Evolutionary conservation across 2,329 filamentous ascomycete species (phyloP).

Genomic region (Helotiales sp.): DNA sequence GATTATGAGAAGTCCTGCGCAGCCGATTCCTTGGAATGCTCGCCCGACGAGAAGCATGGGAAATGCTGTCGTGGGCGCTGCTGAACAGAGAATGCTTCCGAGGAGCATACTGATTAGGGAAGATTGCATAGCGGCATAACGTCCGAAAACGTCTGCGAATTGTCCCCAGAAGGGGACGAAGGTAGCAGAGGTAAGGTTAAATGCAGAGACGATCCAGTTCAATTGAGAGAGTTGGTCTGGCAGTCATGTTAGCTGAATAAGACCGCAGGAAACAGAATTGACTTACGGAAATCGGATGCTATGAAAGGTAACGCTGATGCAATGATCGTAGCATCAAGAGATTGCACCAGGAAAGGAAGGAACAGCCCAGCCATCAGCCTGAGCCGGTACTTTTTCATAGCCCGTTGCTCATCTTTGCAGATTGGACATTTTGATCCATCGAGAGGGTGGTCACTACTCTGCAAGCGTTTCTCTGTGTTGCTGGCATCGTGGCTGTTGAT

Average conservation of each 20-base stretch:
- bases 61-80: constrained; percentile 53
- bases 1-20: constrained; percentile 60
- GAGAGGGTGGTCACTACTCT: neutral
- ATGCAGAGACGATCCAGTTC: constrained; percentile 70
- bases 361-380: constrained; percentile 60
- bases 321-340: constrained; percentile 65
- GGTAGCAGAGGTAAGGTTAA: constrained; percentile 65
- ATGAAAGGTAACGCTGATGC: constrained; percentile 62
- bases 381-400: constrained; percentile 49
- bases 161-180: constrained; percentile 69
- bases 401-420: constrained; percentile 34
- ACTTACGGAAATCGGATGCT: constrained; percentile 61
- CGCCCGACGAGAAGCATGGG: constrained; percentile 62
- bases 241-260: neutral
- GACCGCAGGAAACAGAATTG: neutral
- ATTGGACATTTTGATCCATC: constrained; percentile 12
- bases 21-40: constrained; percentile 61
- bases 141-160: constrained; percentile 64
- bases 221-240: constrained; percentile 55
- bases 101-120: constrained; percentile 57
- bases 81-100: constrained; percentile 62
- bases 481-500: neutral
- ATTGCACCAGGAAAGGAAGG: constrained; percentile 60
- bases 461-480: neutral
- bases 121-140: constrained; percentile 57